These are phyloP conservation scores for Saccharum spontaneum DNA, from an alignment of 176 grass and related monocot genomes.

Conservation along the genomic window DNA sequence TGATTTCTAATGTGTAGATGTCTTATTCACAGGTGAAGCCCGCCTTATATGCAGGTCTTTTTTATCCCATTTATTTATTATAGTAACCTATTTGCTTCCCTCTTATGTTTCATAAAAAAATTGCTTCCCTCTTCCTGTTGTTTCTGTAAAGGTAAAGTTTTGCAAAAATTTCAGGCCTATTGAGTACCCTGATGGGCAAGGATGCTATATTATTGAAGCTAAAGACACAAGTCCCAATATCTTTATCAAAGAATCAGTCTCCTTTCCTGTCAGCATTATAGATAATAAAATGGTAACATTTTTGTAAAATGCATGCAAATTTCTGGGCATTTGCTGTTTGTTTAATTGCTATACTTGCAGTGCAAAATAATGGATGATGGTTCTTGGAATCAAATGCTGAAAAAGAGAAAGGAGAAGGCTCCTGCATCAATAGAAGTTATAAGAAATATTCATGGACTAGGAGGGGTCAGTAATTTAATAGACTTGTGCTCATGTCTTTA, in stretches of 20 bases:
- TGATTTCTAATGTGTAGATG: neutral
- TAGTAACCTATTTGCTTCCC: neutral
- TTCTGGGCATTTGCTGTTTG: conserved; percentile 21
- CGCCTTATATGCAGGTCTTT: conserved; percentile 55
- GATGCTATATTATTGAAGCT: conserved; percentile 33
- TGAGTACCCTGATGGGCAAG: conserved; percentile 26
- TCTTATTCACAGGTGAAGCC: conserved; percentile 51
- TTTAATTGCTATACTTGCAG: conserved; percentile 25
- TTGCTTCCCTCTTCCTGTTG: neutral
- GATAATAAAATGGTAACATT: conserved; percentile 37
- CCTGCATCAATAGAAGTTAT: conserved; percentile 29
- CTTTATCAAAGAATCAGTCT: conserved; percentile 41
- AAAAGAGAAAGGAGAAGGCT: conserved; percentile 35
- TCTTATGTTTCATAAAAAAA: neutral
- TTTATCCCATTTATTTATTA: conserved; percentile 14
- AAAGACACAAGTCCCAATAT: conserved; percentile 15
- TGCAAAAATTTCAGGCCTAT: conserved; percentile 32
- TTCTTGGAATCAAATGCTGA: conserved; percentile 25
- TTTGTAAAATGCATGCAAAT: conserved; percentile 21
- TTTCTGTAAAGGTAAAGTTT: neutral
- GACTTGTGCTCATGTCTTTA: neutral
- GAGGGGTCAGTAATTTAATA: conserved; percentile 16
- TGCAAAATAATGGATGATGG: conserved; percentile 30
- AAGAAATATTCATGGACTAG: neutral
- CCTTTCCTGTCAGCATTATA: conserved; percentile 57